A percentile compares a stretch with the other conserved stretches of the same genome.
Conservation (phyloP, 2,329 filamentous ascomycete species). For the Geosmithia flava region DNA sequence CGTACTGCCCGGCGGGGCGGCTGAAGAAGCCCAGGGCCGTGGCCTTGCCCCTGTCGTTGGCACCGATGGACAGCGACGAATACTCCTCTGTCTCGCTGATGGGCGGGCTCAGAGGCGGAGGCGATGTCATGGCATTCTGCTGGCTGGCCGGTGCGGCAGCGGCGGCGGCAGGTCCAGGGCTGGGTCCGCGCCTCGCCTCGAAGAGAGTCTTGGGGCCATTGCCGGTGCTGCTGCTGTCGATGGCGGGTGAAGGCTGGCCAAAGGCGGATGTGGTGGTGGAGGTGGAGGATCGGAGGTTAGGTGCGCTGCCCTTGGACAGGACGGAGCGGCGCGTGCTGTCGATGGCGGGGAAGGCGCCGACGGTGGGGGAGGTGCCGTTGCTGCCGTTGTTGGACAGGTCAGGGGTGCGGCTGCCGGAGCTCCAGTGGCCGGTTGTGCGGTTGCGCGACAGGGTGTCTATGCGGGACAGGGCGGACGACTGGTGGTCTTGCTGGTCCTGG, state of each 20-base stretch:
- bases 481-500: constrained; percentile 70
- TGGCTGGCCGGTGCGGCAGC: constrained; percentile 7
- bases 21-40: constrained; percentile 55
- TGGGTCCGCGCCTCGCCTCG: neutral
- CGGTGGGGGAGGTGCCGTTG: constrained; percentile 32
- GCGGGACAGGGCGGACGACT: constrained; percentile 62
- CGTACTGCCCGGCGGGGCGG: constrained; percentile 64
- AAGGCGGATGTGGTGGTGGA: constrained; percentile 25
- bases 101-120: constrained; percentile 35
- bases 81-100: constrained; percentile 63
- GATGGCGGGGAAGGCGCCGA: constrained; percentile 23
- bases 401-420: constrained; percentile 34
- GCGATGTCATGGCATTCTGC: constrained; percentile 12
- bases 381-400: constrained; percentile 22
- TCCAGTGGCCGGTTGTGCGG: constrained; percentile 16
- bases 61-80: constrained; percentile 52
- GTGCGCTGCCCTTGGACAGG: constrained; percentile 49
- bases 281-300: constrained; percentile 51
- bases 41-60: constrained; percentile 69
- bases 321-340: constrained; percentile 30
- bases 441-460: constrained; percentile 68
- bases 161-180: constrained; percentile 13
- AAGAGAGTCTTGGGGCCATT: constrained; percentile 10
- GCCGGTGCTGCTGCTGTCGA: constrained; percentile 13
- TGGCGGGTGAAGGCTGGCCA: constrained; percentile 19